Evolutionary conservation across 176 grass and related monocot genomes (phyloP).

Genomic region (Lolium perenne): DNA sequence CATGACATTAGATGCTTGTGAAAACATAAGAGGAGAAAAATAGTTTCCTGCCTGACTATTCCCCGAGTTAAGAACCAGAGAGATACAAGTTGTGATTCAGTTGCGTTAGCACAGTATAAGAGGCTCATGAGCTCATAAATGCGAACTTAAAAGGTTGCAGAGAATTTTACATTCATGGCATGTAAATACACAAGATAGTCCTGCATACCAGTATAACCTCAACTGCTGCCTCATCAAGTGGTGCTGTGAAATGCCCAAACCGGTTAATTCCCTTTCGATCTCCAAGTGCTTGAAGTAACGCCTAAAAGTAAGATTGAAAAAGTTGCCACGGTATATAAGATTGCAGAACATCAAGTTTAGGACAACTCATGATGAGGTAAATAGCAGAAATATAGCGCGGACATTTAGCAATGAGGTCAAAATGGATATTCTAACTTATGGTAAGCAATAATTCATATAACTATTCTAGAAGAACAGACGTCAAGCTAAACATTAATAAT

Average conservation of each 20-base stretch:
- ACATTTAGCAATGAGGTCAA: not conserved
- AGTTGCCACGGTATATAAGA: not conserved
- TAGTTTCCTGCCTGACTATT: not conserved
- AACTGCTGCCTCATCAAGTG: slow-evolving; percentile 86
- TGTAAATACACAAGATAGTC: slow-evolving; percentile 18
- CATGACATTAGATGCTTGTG: not conserved
- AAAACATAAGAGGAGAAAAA: not conserved
- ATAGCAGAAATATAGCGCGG: not conserved
- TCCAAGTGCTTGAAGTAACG: slow-evolving; percentile 90
- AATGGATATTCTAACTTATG: slow-evolving; percentile 6
- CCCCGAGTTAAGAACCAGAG: not conserved
- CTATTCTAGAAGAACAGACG: slow-evolving; percentile 16
- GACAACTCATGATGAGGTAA: not conserved
- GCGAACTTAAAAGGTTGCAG: slow-evolving; percentile 19
- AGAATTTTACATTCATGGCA: slow-evolving; percentile 5
- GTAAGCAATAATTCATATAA: slow-evolving; percentile 11
- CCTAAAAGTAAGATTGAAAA: slow-evolving; percentile 50
- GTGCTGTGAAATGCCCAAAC: slow-evolving; percentile 90
- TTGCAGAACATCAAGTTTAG: slow-evolving; percentile 6
- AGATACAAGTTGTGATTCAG: not conserved
- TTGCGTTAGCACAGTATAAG: not conserved
- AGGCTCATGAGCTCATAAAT: slow-evolving; percentile 25
- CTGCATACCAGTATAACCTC: slow-evolving; percentile 83
- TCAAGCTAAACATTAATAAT: not conserved
- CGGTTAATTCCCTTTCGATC: slow-evolving; percentile 86